These are phyloP conservation scores for Myriosclerotinia scirpicola DNA, from an alignment of 2,329 filamentous ascomycete species.

Conservation along the genomic window DNA sequence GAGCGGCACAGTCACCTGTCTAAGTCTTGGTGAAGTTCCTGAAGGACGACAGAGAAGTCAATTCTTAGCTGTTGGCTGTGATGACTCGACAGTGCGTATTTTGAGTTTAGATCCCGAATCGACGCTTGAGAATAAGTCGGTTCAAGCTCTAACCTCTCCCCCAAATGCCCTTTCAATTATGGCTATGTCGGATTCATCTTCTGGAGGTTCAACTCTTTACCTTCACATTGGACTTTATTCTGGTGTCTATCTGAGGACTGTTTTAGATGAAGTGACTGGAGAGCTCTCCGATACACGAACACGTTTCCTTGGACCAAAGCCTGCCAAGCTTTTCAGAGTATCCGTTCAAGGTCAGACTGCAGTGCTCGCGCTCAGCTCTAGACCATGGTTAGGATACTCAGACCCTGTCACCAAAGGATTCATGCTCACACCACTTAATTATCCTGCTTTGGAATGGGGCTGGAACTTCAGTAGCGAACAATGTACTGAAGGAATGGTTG, in stretches of 20 bases:
- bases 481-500: conserved; percentile 90
- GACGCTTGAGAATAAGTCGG: conserved; percentile 88
- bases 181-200: conserved; percentile 91
- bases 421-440: conserved; percentile 88
- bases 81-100: conserved; percentile 93
- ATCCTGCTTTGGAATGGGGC: conserved; percentile 84
- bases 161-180: conserved; percentile 89
- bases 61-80: conserved; percentile 93
- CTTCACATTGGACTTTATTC: conserved; percentile 95
- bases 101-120: conserved; percentile 87
- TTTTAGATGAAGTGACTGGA: conserved; percentile 91
- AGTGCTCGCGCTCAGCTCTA: conserved; percentile 84
- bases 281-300: conserved; percentile 93
- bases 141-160: conserved; percentile 88
- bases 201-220: conserved; percentile 84
- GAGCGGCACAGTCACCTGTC: conserved; percentile 89
- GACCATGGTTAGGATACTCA: conserved; percentile 94
- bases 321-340: conserved; percentile 89
- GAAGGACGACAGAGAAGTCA: conserved; percentile 86
- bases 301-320: conserved; percentile 88
- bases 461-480: conserved; percentile 97
- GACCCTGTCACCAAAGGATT: conserved; percentile 85
- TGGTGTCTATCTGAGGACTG: conserved; percentile 91
- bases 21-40: conserved; percentile 91
- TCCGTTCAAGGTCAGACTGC: conserved; percentile 81